phyloP scores from a whole-genome alignment of 2,329 filamentous ascomycete genomes.

The Fusarium sp. region DNA sequence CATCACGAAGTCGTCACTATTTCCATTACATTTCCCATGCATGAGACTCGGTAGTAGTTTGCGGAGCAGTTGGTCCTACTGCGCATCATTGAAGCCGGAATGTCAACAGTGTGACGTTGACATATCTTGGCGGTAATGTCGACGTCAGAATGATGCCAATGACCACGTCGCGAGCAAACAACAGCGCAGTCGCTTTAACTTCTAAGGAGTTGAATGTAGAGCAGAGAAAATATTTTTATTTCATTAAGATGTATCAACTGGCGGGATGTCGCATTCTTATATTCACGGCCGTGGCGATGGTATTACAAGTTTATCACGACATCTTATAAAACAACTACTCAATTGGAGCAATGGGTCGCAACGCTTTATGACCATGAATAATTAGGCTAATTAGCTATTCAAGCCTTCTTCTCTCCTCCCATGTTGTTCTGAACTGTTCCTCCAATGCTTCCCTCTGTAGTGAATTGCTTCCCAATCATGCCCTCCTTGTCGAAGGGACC shows the following conservation, averaged over 20 bases:
- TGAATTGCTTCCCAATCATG: conserved; percentile 67
- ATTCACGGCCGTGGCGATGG: neutral
- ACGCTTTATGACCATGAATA: no score
- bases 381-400: neutral
- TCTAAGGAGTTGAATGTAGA: no score
- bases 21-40: neutral
- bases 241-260: rapidly evolving
- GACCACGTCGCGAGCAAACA: neutral
- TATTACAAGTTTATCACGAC: neutral
- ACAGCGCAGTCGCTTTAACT: no score
- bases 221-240: neutral
- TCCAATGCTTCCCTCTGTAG: conserved; percentile 63
- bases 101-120: neutral
- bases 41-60: rapidly evolving
- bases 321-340: rapidly evolving
- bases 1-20: conserved; percentile 24
- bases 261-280: neutral
- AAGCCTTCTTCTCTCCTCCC: conserved; percentile 53
- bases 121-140: neutral
- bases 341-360: rapidly evolving
- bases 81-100: neutral
- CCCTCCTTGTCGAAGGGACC: conserved; percentile 64
- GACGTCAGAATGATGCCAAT: conserved; percentile 20
- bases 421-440: conserved; percentile 62
- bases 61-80: conserved; percentile 4